phyloP scores from a whole-genome alignment of 2,329 filamentous ascomycete genomes.

The Xylariaceae sp. region DNA sequence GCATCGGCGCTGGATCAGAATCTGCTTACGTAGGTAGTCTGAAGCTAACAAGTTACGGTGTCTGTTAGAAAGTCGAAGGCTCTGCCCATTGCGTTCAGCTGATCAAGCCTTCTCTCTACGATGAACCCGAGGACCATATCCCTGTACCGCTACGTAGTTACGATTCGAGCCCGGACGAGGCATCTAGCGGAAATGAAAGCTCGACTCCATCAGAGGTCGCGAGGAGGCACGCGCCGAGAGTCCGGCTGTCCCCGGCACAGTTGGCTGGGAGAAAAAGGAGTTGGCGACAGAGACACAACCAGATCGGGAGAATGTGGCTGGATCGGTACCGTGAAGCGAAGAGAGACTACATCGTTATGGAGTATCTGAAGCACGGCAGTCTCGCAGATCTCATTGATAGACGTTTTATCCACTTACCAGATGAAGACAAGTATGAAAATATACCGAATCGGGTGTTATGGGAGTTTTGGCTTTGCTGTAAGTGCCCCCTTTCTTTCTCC shows the following conservation, averaged over 20 bases:
- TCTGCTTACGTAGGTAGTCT: not conserved
- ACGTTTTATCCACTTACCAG: not conserved
- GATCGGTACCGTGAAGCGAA: not conserved
- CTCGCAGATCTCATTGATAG: slow-evolving; percentile 16
- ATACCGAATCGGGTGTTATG: slow-evolving; percentile 19
- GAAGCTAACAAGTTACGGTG: slow-evolving; percentile 2
- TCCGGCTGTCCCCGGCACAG: not conserved
- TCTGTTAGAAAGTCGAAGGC: slow-evolving; percentile 20
- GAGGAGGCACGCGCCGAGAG: not conserved
- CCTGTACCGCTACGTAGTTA: not conserved
- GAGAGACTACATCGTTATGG: slow-evolving; percentile 19
- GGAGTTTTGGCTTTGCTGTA: slow-evolving; percentile 21
- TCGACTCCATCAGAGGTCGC: not conserved
- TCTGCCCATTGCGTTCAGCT: slow-evolving; percentile 24
- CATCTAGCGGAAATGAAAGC: slow-evolving; percentile 23
- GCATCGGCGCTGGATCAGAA: too few species aligned
- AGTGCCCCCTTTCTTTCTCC: slow-evolving; percentile 6
- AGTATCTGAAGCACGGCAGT: slow-evolving; percentile 21
- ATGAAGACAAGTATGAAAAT: not conserved
- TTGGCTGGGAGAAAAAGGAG: not conserved
- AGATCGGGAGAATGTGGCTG: not conserved
- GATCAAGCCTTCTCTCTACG: slow-evolving; percentile 10
- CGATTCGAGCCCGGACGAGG: slow-evolving; percentile 19
- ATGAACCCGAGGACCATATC: not conserved
- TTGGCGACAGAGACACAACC: not conserved